phyloP scores from a whole-genome alignment of 768 basidiomycete species.

The Harrya chromipes region DNA sequence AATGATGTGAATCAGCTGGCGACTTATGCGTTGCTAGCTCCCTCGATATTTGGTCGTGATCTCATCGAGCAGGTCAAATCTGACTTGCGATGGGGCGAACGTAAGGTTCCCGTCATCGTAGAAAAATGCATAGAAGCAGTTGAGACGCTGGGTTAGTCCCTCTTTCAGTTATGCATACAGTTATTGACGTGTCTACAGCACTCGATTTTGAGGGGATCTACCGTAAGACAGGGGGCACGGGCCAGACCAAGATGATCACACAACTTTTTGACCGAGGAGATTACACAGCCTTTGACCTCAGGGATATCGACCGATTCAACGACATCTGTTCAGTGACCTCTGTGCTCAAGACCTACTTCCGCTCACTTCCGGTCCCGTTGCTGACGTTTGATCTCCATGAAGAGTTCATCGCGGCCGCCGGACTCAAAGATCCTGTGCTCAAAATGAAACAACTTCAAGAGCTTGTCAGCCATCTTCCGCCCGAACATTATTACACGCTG shows the following conservation, averaged over 20 bases:
- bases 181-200: slow-evolving; percentile 42
- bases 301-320: slow-evolving; percentile 87
- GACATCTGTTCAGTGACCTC: slow-evolving; percentile 97
- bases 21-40: slow-evolving; percentile 43
- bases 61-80: slow-evolving; percentile 78
- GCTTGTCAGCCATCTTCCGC: slow-evolving; percentile 74
- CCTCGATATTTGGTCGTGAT: slow-evolving; percentile 92
- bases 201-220: slow-evolving; percentile 98
- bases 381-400: slow-evolving; percentile 91
- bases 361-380: slow-evolving; percentile 86
- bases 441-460: slow-evolving; percentile 63
- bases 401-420: slow-evolving; percentile 76
- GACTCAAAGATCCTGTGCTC: slow-evolving; percentile 57
- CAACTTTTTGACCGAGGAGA: slow-evolving; percentile 93
- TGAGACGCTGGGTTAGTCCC: slow-evolving; percentile 69
- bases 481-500: slow-evolving; percentile 85
- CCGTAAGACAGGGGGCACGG: slow-evolving; percentile 92
- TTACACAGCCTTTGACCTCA: slow-evolving; percentile 84
- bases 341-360: slow-evolving; percentile 95
- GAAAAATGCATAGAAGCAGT: slow-evolving; percentile 97
- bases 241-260: slow-evolving; percentile 90
- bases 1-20: slow-evolving; percentile 11
- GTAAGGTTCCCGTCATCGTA: slow-evolving; percentile 81
- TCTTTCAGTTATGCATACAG: background rate
- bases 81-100: slow-evolving; percentile 57